Base-by-base conservation (phyloP, 306 rosid species). In the Hylodesmum podocarpum region DNA sequence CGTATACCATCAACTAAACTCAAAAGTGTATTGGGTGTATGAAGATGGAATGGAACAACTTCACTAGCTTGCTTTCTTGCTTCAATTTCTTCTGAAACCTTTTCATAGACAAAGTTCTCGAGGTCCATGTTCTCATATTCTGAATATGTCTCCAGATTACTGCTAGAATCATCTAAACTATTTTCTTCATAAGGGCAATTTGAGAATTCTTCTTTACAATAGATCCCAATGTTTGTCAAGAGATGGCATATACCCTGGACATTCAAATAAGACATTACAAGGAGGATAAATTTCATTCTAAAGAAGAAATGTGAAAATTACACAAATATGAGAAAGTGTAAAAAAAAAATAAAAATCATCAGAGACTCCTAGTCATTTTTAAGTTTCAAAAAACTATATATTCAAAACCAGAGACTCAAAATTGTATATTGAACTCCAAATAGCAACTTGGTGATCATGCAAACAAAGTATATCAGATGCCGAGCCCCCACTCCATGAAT, bases 101-200 rank as follows among this genome's bases (percentile, higher is more conserved):
- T 92, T 21, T 89, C 92, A 66, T 85, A 92, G 62, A 90, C 95
- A 76, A 92, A 82, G 81, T 88, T 95, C 84, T 95, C 98, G 75
- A 95, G 79, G 83, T 95, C 98, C 97, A 91, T 95, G 81, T 89
- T 95, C 82, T 90, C 96, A 80, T 92, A 87, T 75, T 89, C 96
- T 41, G 94, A 84, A 65, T 77, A 77, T 36, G 91, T 85, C 88
- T 91, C 98, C 37, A 81, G 82, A 81, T 90, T 89, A 82, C 91
- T 86, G 72, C 91, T 87, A 75, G 91, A 85, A 73, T 70, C 93
- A 70, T 90, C 93, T 71, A 91, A 82, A 57, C 85, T 85, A 10
- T 90, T 85, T 55, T 83, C 87, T 69, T 86, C 96, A 75, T 85
- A 89, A 78, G 92, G 83, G 80, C 88, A 84, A 72, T 80, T 85